Evolutionary conservation across 768 basidiomycete species (phyloP), one percentile per base, ranked within the genome.

Genomic region (Stropharia rugosoannulata): DNA sequence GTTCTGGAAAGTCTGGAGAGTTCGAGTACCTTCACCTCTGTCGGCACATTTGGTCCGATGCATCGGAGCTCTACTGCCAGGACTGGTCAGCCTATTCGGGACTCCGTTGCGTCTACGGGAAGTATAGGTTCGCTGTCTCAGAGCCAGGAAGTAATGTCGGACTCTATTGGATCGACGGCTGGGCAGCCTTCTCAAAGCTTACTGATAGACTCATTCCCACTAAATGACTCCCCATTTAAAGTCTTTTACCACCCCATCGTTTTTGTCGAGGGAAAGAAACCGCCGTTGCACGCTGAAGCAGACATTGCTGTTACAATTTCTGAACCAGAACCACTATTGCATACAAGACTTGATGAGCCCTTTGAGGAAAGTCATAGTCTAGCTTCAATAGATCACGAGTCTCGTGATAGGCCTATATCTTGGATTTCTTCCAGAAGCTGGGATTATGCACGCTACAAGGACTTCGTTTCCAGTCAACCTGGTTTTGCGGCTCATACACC

Each of bases 341-440:
- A 19, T 46, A 29, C 27, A n/a, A 46, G 18, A 25, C 5, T 27
- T 13, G 11, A 51, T 7, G 49, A 37, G 25, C 4, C 36, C 4
- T 29, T 41, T 37, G 43, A 51, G 29, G 22, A 53, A 12, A 15
- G 29, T 15, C 13, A 15, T 22, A n/a, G 16, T 18, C 8, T 29
- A 11, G 15, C 25, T 13, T 10, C 16, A 41, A 12, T 29, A 40
- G 22, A 43, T 3, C 18, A 3, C 4, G 5, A 19, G 2, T 43
- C 42, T 9, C 22, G 11, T 19, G 29, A 32, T 32, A 63, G 51
- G n/a, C 53, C 54, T 15, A 46, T 58, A 36, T 60, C 62, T 40
- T 66, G 66, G 66, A 56, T 67, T 36, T 68, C 66, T 18, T 53
- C 58, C 12, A 49, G 55, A 39, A 55, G 65, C 49, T 66, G 64